A percentile compares a stretch with the other conserved stretches of the same genome.
phyloP scores from a whole-genome alignment of 768 basidiomycete genomes.

The Rhizopogon vesiculosus region DNA sequence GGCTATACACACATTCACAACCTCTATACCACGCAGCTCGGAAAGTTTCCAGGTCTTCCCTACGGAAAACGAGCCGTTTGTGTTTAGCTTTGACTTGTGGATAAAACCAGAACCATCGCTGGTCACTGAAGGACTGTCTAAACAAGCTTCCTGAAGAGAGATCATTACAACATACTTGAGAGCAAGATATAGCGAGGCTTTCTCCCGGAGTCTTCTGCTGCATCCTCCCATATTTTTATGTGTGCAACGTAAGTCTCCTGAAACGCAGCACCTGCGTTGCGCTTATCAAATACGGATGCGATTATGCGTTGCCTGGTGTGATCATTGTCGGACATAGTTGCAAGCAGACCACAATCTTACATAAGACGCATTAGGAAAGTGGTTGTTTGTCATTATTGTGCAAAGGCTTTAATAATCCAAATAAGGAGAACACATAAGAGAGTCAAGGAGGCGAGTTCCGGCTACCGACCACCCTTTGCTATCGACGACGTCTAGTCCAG shows the following conservation, averaged over 20 bases:
- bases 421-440: constrained; percentile 2
- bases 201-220: constrained; percentile 60
- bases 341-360: background rate
- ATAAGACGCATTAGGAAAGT: background rate
- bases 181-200: constrained; percentile 92
- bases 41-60: constrained; percentile 93
- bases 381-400: constrained; percentile 16
- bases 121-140: constrained; percentile 40
- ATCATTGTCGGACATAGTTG: constrained; percentile 35
- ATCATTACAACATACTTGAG: constrained; percentile 61
- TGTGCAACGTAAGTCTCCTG: constrained; percentile 85
- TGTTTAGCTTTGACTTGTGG: constrained; percentile 96
- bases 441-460: constrained; percentile 2
- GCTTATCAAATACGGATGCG: constrained; percentile 74
- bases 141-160: background rate
- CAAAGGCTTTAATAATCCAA: constrained; percentile 12
- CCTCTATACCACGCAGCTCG: constrained; percentile 79
- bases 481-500: constrained; percentile 1
- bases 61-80: constrained; percentile 91
- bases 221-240: constrained; percentile 92
- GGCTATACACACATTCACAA: constrained; percentile 56
- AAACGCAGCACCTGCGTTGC: constrained; percentile 55
- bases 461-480: constrained; percentile 1
- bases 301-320: constrained; percentile 70
- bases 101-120: constrained; percentile 63